These are phyloP conservation scores for Chytridium lagenaria DNA, from an alignment of 371 early-diverging fungal species.

Conservation along the genomic window DNA sequence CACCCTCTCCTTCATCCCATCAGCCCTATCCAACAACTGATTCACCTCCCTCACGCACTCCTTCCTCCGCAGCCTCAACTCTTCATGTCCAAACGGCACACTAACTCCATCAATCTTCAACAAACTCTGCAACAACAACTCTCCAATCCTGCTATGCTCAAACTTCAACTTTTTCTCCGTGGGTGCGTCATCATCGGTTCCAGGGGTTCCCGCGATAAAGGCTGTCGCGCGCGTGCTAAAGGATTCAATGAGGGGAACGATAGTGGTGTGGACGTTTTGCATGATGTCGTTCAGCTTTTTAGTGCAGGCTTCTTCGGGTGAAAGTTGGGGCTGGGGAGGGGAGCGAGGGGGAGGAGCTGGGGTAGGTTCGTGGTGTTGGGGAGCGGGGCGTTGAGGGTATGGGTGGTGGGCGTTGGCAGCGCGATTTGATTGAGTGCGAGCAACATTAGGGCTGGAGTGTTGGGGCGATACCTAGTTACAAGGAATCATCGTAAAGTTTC, in stretches of 20 bases:
- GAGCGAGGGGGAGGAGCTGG: constrained; percentile 9
- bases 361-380: background rate
- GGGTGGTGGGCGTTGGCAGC: background rate
- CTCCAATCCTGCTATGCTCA: constrained; percentile 36
- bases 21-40: constrained; percentile 43
- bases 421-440: constrained; percentile 4
- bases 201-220: constrained; percentile 12
- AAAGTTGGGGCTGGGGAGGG: constrained; percentile 6
- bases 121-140: constrained; percentile 49
- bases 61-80: constrained; percentile 39
- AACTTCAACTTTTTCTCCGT: constrained; percentile 40
- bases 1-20: constrained; percentile 45
- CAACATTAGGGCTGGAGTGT: background rate
- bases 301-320: background rate
- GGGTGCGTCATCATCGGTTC: background rate
- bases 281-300: constrained; percentile 16
- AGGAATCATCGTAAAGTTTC: too few species aligned
- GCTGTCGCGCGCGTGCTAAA: constrained; percentile 22
- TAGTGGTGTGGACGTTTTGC: constrained; percentile 18
- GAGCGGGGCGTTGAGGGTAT: background rate
- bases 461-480: background rate
- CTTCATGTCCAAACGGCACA: constrained; percentile 28
- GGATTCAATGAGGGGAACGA: constrained; percentile 34
- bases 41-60: constrained; percentile 44
- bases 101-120: constrained; percentile 52